Base-by-base conservation (phyloP, 1,139 yeast species). In the Scheffersomyces parashehatae region DNA sequence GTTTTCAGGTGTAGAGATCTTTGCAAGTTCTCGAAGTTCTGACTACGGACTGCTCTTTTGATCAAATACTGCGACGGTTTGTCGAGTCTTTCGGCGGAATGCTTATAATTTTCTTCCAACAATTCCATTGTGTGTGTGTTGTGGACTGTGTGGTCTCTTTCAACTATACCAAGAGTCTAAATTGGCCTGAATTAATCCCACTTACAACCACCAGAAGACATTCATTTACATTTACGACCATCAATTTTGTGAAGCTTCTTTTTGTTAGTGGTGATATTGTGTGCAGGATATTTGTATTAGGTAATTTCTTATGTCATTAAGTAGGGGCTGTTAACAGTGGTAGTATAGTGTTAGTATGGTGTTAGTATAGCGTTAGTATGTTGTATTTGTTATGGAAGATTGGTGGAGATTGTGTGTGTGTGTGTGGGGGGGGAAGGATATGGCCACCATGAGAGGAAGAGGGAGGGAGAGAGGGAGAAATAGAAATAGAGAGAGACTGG, bases 51-150 rank as follows among this genome's bases (percentile, higher is more conserved):
- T 1, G 97, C 96, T 60, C 88, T 88, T 51, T 83, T 77, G 54
- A 88, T 70, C 39, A 90, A 74, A 58, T 90, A 90, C 32, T 76
- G 70, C 4, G 96, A 85, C 7, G 96, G 95, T 46, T 79, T 82
- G 59, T 89, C 96, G 41, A 87, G 73, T 50, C 97, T 74, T 33
- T 73, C 79, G 1, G 82, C 78, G 0, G 83, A 76, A 49, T 78
- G 74, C 41, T 59, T 67, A 58, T 76, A 79, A 46, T 61, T 79
- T 64, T 64, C 95, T 67, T 56, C 85, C 65, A 75, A 82, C 65
- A 78, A 67, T 50, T 78, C 82, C 78, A 73, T 73, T 15, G 36
- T 35, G 29, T 3, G 7, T 2, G 5, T 31, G 24, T 5, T 31
- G 20, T 14, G 9, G 20, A 31, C 15, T 14, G n/a, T 24, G 37